phyloP scores from a whole-genome alignment of 352 stramenopile genomes.

The Phytophthora citrophthora region DNA sequence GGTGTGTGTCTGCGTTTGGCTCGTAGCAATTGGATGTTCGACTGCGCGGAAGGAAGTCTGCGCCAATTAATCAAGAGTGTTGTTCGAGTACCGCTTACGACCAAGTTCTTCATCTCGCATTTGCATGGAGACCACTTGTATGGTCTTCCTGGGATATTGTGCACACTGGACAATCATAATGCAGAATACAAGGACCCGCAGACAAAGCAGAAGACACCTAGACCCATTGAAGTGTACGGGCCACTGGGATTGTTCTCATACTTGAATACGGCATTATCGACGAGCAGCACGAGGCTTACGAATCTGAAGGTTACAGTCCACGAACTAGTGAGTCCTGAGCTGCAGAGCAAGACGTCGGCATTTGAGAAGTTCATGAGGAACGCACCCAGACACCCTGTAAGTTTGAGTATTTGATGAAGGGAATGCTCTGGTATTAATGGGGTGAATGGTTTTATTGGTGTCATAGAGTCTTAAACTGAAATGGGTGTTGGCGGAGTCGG shows the following conservation, averaged over 20 bases:
- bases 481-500: conserved; percentile 59
- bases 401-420: background rate
- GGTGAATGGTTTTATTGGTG: conserved; percentile 1
- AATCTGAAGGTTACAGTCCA: conserved; percentile 81
- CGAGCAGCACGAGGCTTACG: conserved; percentile 64
- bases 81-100: conserved; percentile 72
- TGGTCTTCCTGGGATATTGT: conserved; percentile 81
- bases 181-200: conserved; percentile 58
- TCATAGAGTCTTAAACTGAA: conserved; percentile 55
- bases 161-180: conserved; percentile 86
- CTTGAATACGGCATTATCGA: conserved; percentile 74
- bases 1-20: conserved; percentile 65
- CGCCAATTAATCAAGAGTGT: conserved; percentile 84
- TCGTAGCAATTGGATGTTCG: conserved; percentile 89
- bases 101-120: conserved; percentile 89
- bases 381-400: conserved; percentile 63
- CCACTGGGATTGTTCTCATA: conserved; percentile 81
- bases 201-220: conserved; percentile 51
- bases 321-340: conserved; percentile 66
- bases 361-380: conserved; percentile 74
- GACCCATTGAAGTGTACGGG: conserved; percentile 78
- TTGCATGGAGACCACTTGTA: conserved; percentile 89
- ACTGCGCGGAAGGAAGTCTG: conserved; percentile 85
- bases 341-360: conserved; percentile 48
- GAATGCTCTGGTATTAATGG: background rate